Evolutionary conservation across 805 yeast species (phyloP).

Genomic region (Lachancea thermotolerans): DNA sequence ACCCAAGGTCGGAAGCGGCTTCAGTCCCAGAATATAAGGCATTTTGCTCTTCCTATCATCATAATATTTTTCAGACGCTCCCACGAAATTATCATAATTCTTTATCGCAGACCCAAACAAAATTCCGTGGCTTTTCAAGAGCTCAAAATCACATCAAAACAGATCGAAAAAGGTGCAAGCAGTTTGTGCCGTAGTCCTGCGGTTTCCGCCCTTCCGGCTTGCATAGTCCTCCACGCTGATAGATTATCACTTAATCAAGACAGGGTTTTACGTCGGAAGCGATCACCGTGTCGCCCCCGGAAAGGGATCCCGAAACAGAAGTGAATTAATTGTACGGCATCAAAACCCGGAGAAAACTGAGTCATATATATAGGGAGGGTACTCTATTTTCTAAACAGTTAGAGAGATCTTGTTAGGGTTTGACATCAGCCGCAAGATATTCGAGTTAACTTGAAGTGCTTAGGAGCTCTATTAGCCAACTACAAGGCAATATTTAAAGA

Average conservation of each 20-base stretch:
- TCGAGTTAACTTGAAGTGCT: neutral
- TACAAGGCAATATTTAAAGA: neutral
- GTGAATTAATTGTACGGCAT: neutral
- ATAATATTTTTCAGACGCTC: no score
- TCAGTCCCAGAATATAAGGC: no score
- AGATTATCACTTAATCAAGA: neutral
- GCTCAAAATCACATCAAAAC: no score
- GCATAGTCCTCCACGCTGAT: neutral
- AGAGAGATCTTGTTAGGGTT: no score
- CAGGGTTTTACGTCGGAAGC: neutral
- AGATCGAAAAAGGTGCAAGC: no score
- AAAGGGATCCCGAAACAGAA: neutral
- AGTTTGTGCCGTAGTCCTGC: no score
- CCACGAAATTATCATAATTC: no score
- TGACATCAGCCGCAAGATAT: no score
- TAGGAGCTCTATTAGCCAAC: neutral
- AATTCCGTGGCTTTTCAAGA: no score
- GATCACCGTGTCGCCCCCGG: neutral
- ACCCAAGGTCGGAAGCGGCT: no score
- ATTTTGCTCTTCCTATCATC: no score
- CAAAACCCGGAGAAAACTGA: neutral
- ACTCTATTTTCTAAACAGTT: neutral
- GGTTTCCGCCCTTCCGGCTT: neutral
- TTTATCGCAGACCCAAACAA: no score
- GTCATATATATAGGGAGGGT: neutral